These are phyloP conservation scores for Babesia ovata DNA, from an alignment of 169 alveolate species.

Conservation along the genomic window DNA sequence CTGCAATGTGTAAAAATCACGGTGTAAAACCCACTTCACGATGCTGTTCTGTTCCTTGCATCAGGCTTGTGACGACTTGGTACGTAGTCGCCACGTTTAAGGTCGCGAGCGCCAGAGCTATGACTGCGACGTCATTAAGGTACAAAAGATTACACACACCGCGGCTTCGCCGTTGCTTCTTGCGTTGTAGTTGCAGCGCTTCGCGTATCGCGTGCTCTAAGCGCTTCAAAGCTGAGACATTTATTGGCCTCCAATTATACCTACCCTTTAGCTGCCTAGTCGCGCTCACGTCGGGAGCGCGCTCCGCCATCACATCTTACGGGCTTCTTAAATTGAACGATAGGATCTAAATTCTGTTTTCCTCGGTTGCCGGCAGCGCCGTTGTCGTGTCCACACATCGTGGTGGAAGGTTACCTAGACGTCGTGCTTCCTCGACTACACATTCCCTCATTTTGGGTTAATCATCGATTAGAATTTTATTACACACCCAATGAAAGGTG, in stretches of 20 bases:
- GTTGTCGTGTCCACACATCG: constrained; percentile 10
- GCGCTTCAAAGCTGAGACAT: constrained; percentile 23
- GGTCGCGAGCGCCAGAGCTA: constrained; percentile 11
- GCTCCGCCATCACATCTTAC: constrained; percentile 6
- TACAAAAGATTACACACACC: background rate
- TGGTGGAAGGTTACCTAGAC: background rate
- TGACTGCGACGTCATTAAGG: background rate
- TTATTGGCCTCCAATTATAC: background rate
- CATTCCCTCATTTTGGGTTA: background rate
- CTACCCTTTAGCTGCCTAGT: constrained; percentile 9
- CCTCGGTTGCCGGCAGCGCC: background rate
- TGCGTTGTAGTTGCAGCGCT: background rate
- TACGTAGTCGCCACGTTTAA: constrained; percentile 1
- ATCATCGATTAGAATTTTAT: too few relatives aligned
- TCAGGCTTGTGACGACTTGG: constrained; percentile 6
- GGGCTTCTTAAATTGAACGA: background rate
- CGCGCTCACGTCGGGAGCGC: background rate
- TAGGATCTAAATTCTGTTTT: background rate
- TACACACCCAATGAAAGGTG: too few relatives aligned
- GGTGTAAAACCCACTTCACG: constrained; percentile 1
- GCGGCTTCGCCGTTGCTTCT: background rate
- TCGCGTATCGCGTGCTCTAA: constrained; percentile 12
- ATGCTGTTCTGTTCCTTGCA: background rate
- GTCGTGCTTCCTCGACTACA: background rate
- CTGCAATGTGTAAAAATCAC: background rate